These are phyloP conservation scores for Fusarium zealandicum DNA, from an alignment of 2,329 filamentous ascomycete genomes.

Conservation along the genomic window DNA sequence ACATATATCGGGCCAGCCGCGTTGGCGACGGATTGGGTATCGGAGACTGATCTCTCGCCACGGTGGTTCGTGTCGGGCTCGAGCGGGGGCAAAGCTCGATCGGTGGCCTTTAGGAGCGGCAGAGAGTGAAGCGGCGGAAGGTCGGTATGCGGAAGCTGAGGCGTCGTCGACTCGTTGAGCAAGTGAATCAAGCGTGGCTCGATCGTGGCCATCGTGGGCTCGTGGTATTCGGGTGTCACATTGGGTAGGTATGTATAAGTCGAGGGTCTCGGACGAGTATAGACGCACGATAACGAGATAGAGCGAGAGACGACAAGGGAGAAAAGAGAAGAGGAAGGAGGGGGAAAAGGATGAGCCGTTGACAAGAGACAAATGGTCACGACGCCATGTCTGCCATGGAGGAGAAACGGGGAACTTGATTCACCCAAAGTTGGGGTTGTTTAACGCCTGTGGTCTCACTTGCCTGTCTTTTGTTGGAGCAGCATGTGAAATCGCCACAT, in stretches of 20 bases:
- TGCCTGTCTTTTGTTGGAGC: constrained; percentile 32
- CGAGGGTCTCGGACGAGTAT: constrained; percentile 14
- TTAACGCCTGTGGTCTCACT: constrained; percentile 40
- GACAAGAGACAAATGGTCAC: constrained; percentile 33
- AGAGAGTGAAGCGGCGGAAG: constrained; percentile 62
- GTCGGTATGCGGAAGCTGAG: constrained; percentile 58
- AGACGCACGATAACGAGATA: constrained; percentile 7
- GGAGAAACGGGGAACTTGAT: constrained; percentile 21
- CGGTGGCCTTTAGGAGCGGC: constrained; percentile 52
- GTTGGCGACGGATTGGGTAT: constrained; percentile 25
- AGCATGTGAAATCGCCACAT: constrained; percentile 45
- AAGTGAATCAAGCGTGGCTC: constrained; percentile 72
- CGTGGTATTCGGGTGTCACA: constrained; percentile 37
- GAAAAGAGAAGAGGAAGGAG: constrained; percentile 11
- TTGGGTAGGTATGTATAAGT: constrained; percentile 38
- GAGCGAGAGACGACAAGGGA: constrained; percentile 7
- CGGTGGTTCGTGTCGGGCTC: constrained; percentile 57
- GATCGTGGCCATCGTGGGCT: constrained; percentile 67
- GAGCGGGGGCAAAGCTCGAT: constrained; percentile 59
- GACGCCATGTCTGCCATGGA: constrained; percentile 30
- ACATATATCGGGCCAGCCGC: constrained; percentile 27
- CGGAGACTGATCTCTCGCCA: constrained; percentile 45
- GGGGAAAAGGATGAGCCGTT: constrained; percentile 22
- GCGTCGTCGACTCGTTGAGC: constrained; percentile 63
- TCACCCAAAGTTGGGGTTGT: constrained; percentile 34